These are phyloP conservation scores for Apiotrichum laibachii DNA, from an alignment of 1,284 basidiomycete species.

Conservation along the genomic window DNA sequence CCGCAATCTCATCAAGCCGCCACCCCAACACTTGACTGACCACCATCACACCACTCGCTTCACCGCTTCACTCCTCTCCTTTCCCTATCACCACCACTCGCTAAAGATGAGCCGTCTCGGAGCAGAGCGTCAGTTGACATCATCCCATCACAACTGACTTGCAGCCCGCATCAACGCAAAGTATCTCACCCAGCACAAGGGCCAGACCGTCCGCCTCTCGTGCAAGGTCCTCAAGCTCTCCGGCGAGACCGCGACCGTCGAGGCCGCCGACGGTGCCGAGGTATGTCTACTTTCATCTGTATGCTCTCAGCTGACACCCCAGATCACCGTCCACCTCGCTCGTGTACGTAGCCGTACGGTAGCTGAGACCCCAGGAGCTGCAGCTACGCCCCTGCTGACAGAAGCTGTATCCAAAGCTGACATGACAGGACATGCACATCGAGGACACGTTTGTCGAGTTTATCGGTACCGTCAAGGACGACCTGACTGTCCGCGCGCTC, in stretches of 20 bases:
- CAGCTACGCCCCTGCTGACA: too few relatives aligned
- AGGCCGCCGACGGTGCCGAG: constrained; percentile 69
- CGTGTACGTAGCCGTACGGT: constrained; percentile 48
- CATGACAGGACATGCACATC: constrained; percentile 55
- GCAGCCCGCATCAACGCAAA: constrained; percentile 46
- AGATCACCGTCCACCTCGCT: constrained; percentile 59
- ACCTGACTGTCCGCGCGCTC: constrained; percentile 63
- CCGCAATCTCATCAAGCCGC: too few relatives aligned
- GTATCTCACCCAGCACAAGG: constrained; percentile 35
- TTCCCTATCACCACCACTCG: neutral
- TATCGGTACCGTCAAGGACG: constrained; percentile 65
- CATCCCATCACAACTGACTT: neutral
- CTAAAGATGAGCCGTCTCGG: constrained; percentile 39
- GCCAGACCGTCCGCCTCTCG: constrained; percentile 65
- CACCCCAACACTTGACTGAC: too few relatives aligned
- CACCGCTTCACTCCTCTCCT: neutral
- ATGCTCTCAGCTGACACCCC: constrained; percentile 10
- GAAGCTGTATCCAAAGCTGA: constrained; percentile 1
- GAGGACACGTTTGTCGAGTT: constrained; percentile 67
- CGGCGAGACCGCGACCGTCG: constrained; percentile 61
- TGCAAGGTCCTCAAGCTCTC: constrained; percentile 65
- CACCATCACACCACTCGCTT: neutral
- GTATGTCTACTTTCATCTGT: constrained; percentile 27
- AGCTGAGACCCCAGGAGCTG: too few relatives aligned
- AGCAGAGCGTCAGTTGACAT: constrained; percentile 38